Conservation (phyloP, 495 filamentous ascomycete genomes). For the Annulohypoxylon stygium region DNA sequence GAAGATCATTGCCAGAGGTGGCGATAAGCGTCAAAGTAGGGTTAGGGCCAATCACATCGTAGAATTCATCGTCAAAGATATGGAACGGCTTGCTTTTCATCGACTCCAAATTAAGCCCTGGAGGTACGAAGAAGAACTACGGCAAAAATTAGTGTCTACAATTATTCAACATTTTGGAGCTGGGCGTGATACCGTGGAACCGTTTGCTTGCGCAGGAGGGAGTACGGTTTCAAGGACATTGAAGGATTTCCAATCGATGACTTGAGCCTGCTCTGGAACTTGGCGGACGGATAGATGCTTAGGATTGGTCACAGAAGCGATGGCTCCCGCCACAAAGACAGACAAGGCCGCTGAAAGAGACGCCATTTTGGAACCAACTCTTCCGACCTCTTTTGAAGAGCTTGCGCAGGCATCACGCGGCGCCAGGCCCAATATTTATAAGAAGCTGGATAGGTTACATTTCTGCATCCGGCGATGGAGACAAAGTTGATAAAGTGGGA, state of each 20-base stretch:
- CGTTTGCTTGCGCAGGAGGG: conserved; percentile 47
- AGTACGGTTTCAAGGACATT: conserved; percentile 53
- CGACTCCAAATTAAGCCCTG: conserved; percentile 48
- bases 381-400: background rate
- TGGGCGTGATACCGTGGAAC: conserved; percentile 40
- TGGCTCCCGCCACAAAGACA: conserved; percentile 23
- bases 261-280: conserved; percentile 58
- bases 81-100: conserved; percentile 60
- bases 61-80: conserved; percentile 61
- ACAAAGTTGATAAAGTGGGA: conserved; percentile 25
- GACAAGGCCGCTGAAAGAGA: conserved; percentile 27
- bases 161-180: background rate
- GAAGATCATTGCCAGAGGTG: conserved; percentile 55
- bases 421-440: conserved; percentile 20
- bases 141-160: conserved; percentile 1
- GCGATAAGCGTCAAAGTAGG: conserved; percentile 61
- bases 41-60: conserved; percentile 57
- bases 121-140: conserved; percentile 57
- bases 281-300: conserved; percentile 33
- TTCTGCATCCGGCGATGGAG: background rate
- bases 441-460: background rate
- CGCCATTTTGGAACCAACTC: conserved; percentile 33
- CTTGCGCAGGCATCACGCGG: conserved; percentile 3
- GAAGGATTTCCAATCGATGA: conserved; percentile 59
- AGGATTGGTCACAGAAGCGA: conserved; percentile 10